These are phyloP conservation scores for Sabuloglossum arenarium DNA, from an alignment of 495 filamentous ascomycete genomes.

Conservation along the genomic window DNA sequence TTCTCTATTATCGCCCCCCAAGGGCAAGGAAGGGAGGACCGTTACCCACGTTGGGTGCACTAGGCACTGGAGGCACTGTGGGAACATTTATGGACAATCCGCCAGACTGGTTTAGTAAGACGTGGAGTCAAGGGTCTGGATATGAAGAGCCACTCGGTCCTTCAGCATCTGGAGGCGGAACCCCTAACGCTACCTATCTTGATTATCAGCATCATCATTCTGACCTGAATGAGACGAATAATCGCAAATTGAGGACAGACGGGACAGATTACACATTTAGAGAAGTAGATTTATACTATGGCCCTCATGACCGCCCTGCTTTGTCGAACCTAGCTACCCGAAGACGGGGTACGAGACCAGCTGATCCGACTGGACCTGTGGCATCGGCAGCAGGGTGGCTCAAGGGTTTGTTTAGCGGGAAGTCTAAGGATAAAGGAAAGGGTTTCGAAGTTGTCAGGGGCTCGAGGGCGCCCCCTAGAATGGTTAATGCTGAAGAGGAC, in stretches of 20 bases:
- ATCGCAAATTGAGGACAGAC: slow-evolving; percentile 1
- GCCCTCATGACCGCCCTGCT: slow-evolving; percentile 74
- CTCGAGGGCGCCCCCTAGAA: slow-evolving; percentile 36
- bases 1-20: slow-evolving; percentile 73
- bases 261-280: slow-evolving; percentile 72
- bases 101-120: slow-evolving; percentile 28
- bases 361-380: slow-evolving; percentile 81
- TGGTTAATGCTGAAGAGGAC: slow-evolving; percentile 6
- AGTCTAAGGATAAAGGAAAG: slow-evolving; percentile 72
- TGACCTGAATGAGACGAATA: slow-evolving; percentile 25
- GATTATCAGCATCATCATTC: slow-evolving; percentile 28
- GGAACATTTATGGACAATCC: slow-evolving; percentile 3
- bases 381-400: slow-evolving; percentile 80
- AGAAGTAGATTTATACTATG: slow-evolving; percentile 91
- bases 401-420: slow-evolving; percentile 52
- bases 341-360: slow-evolving; percentile 78
- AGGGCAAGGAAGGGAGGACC: slow-evolving; percentile 39
- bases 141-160: slow-evolving; percentile 15
- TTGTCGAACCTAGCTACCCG: slow-evolving; percentile 61
- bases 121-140: slow-evolving; percentile 13
- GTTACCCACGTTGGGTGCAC: slow-evolving; percentile 21
- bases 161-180: slow-evolving; percentile 27
- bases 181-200: slow-evolving; percentile 31
- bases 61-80: slow-evolving; percentile 29
- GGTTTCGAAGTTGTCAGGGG: slow-evolving; percentile 93